phyloP scores from a whole-genome alignment of 306 rosid species.

The Glycine latifolia region DNA sequence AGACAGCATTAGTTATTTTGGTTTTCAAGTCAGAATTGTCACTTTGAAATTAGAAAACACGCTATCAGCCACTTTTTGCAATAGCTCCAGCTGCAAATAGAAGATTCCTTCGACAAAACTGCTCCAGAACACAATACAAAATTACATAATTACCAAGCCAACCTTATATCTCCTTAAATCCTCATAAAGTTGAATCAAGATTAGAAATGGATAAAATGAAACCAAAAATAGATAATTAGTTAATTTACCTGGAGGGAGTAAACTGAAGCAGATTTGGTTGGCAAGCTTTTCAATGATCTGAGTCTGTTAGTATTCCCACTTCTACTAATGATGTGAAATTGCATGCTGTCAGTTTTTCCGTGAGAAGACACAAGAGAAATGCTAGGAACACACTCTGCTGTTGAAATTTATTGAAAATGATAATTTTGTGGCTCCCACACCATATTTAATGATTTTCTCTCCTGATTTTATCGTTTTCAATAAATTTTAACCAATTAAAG shows the following conservation, averaged over 20 bases:
- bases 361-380: too few species aligned
- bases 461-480: too few species aligned
- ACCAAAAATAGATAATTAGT: not conserved
- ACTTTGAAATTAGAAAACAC: not conserved
- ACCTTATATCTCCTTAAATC: not conserved
- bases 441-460: too few species aligned
- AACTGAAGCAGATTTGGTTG: slow-evolving; percentile 80
- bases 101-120: slow-evolving; percentile 91
- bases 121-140: slow-evolving; percentile 34
- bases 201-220: slow-evolving; percentile 7
- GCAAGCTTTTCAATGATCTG: slow-evolving; percentile 71
- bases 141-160: not conserved
- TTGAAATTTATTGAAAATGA: too few species aligned
- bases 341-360: slow-evolving; percentile 18
- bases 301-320: slow-evolving; percentile 69
- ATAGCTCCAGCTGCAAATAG: slow-evolving; percentile 77
- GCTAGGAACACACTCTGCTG: too few species aligned
- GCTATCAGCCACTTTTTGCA: slow-evolving; percentile 48
- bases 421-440: too few species aligned
- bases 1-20: not conserved
- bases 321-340: slow-evolving; percentile 52
- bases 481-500: too few species aligned
- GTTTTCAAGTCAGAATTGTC: not conserved
- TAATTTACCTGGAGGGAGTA: slow-evolving; percentile 64
- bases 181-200: not conserved